Base-by-base conservation (phyloP, 257 asterid genomes). In the Perilla frutescens region DNA sequence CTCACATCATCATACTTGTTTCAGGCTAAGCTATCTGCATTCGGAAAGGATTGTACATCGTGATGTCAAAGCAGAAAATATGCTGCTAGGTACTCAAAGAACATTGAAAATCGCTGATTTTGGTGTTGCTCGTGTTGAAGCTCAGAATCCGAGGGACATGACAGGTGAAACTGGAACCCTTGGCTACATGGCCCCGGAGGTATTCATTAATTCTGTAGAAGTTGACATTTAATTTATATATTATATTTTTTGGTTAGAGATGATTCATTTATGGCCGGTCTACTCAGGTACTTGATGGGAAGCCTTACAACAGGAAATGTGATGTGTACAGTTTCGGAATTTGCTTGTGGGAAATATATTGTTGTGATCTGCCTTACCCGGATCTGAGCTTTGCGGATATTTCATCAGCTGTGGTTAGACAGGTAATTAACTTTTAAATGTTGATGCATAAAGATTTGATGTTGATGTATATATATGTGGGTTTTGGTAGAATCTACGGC, bases 131-230 rank as follows among this genome's bases (percentile, higher is more conserved):
- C 97, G 97, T 39, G 96, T 91, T 71, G 97, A 91, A 78, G 97
- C 97, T 48, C 92, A 86, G 73, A 91, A 91, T 76, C 97, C 97
- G 7, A 76, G 72, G 68, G 97, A 91, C 78, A 91, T 91, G 97
- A 91, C 97, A 0, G 97, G 97, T 62, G 93, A 89, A 89, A 91
- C 97, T 1, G 97, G 97, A 77, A 91, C 97, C 10, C 91, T 89
- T 5, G 93, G 93, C 74, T 91, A 91, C 80, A 91, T 91, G 96
- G 97, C 97, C 44, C 97, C 97, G 1, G 96, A 91, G 96, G 96
- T 91, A 86, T 32, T 11, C n/a, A n/a, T n/a, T n/a, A n/a, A n/a
- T n/a, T 11, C 12, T 20, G 7, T 6, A 6, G 10, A 34, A 67
- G 8, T 2, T 34, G 26, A 20, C 26, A 20, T 0, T 20, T 20